Conservation (phyloP, 176 grass and related monocot species). For the Aegilops bicornis region DNA sequence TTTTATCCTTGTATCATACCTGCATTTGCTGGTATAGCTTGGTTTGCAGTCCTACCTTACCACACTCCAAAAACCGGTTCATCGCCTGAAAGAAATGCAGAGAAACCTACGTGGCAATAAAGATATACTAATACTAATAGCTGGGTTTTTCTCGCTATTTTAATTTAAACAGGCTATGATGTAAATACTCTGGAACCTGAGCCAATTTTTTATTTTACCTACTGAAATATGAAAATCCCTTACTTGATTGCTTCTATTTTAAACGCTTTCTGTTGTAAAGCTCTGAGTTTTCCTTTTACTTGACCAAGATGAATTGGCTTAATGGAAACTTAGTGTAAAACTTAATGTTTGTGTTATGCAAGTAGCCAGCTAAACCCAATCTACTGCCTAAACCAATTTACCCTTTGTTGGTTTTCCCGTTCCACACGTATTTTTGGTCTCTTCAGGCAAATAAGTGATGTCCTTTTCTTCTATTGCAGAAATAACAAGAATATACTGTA, state of each 20-base stretch:
- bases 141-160: not conserved
- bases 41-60: not conserved
- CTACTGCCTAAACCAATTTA: not conserved
- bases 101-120: not conserved
- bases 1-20: not conserved
- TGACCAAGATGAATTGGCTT: not conserved
- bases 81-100: not conserved
- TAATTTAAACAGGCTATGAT: not conserved
- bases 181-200: slow-evolving; percentile 1
- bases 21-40: not conserved
- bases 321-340: not conserved
- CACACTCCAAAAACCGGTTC: not conserved
- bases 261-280: not conserved
- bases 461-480: not conserved
- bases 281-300: slow-evolving; percentile 2
- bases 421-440: not conserved
- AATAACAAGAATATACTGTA: not conserved
- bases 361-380: not conserved
- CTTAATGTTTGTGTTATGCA: not conserved
- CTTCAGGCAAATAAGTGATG: not conserved
- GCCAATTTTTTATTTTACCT: not conserved
- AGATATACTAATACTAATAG: not conserved
- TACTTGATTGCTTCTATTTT: not conserved
- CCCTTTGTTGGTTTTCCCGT: not conserved
- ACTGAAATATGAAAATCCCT: not conserved